phyloP scores from a whole-genome alignment of 108 stramenopile species.

The Skeletonema costatum region DNA sequence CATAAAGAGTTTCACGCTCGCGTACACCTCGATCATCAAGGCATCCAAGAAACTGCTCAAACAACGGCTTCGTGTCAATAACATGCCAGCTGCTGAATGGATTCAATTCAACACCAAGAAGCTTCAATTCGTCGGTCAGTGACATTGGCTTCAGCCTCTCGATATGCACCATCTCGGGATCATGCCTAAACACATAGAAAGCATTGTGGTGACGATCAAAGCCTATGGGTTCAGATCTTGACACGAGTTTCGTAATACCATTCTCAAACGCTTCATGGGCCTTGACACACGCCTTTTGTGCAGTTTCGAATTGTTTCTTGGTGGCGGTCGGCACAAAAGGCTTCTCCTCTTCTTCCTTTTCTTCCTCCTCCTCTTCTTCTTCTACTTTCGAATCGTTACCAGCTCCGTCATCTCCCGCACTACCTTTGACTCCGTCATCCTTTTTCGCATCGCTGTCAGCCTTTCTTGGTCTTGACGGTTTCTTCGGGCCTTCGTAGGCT shows the following conservation, averaged over 20 bases:
- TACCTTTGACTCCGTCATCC: slow-evolving; percentile 15
- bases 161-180: slow-evolving; percentile 71
- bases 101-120: slow-evolving; percentile 43
- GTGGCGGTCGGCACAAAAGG: slow-evolving; percentile 55
- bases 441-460: slow-evolving; percentile 27
- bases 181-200: slow-evolving; percentile 72
- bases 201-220: slow-evolving; percentile 74
- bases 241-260: slow-evolving; percentile 56
- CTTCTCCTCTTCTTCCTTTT: slow-evolving; percentile 12
- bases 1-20: slow-evolving; percentile 63
- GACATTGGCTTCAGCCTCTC: slow-evolving; percentile 54
- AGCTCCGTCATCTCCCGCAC: slow-evolving; percentile 26
- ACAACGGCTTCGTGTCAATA: slow-evolving; percentile 71
- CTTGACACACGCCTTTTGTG: slow-evolving; percentile 62
- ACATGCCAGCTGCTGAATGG: slow-evolving; percentile 69
- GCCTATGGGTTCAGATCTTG: slow-evolving; percentile 77
- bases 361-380: background rate
- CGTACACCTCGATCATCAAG: slow-evolving; percentile 80
- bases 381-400: slow-evolving; percentile 13
- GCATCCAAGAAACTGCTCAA: slow-evolving; percentile 63
- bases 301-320: slow-evolving; percentile 60
- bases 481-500: slow-evolving; percentile 67
- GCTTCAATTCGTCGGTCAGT: slow-evolving; percentile 35
- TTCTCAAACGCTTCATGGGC: slow-evolving; percentile 77
- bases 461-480: slow-evolving; percentile 33